A percentile compares a stretch with the other conserved stretches of the same genome.
phyloP scores from a whole-genome alignment of 192 early-diverging fungal genomes.

The Gryganskiella cystojenkinii region DNA sequence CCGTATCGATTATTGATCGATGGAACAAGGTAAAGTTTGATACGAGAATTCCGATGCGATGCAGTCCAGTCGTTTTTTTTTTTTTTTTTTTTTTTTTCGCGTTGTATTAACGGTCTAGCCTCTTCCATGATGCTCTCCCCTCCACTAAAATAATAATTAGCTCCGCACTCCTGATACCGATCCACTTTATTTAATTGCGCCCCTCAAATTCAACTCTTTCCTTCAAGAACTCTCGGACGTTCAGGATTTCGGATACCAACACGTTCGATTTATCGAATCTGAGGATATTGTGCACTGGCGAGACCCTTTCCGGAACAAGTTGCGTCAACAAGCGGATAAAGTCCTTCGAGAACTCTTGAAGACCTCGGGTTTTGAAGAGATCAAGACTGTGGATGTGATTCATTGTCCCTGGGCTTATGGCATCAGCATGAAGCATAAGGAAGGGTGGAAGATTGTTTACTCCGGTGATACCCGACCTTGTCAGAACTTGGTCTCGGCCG shows the following conservation, averaged over 20 bases:
- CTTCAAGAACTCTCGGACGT: constrained; percentile 75
- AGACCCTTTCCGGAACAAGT: constrained; percentile 12
- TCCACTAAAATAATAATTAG: too few species aligned
- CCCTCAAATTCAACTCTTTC: constrained; percentile 65
- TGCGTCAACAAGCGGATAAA: neutral
- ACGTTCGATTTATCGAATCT: constrained; percentile 61
- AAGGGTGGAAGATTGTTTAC: constrained; percentile 85
- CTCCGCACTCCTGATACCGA: constrained; percentile 18
- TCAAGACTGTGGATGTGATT: constrained; percentile 78
- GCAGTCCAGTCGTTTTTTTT: neutral
- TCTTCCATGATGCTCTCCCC: too few species aligned
- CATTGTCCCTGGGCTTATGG: constrained; percentile 90
- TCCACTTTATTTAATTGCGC: constrained; percentile 65
- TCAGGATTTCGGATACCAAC: constrained; percentile 70
- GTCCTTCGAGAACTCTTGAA: constrained; percentile 29
- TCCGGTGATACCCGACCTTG: constrained; percentile 96
- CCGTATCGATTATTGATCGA: constrained; percentile 74
- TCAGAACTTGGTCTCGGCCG: constrained; percentile 74
- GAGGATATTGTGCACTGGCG: constrained; percentile 60
- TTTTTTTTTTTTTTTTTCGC: constrained; percentile 8
- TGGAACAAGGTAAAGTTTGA: constrained; percentile 70
- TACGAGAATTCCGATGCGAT: neutral
- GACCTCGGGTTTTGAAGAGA: constrained; percentile 61
- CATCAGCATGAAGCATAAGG: constrained; percentile 72
- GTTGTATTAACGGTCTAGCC: too few species aligned